These are phyloP conservation scores for Ceratobasidium sp. DNA, from an alignment of 1,284 basidiomycete species.

Conservation along the genomic window DNA sequence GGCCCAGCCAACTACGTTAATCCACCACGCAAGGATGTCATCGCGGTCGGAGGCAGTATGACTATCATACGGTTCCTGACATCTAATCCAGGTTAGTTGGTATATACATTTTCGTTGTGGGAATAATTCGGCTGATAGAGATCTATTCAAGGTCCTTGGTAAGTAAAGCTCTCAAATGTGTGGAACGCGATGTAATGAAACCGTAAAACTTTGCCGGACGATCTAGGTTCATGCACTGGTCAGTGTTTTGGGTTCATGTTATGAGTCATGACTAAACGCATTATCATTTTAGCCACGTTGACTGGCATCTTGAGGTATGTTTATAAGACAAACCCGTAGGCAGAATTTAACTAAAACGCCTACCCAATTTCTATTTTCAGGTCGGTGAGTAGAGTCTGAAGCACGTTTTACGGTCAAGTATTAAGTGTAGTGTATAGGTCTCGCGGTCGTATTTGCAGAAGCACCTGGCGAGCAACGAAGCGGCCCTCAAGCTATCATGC, in stretches of 20 bases:
- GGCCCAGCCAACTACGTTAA: conserved; percentile 59
- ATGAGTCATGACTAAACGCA: not conserved
- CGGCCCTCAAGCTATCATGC: conserved; percentile 22
- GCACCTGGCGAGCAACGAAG: conserved; percentile 53
- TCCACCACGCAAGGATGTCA: conserved; percentile 61
- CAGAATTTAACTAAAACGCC: not conserved
- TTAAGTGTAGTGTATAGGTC: conserved; percentile 52
- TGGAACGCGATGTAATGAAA: not conserved
- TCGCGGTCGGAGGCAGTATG: conserved; percentile 54
- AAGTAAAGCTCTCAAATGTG: not conserved
- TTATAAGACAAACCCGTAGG: not conserved
- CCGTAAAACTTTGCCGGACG: not conserved
- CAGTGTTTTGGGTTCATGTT: not conserved
- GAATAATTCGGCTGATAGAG: not conserved
- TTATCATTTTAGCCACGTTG: conserved; percentile 64
- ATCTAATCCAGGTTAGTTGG: conserved; percentile 60
- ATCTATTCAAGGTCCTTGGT: conserved; percentile 58
- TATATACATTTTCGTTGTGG: not conserved
- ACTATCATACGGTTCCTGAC: conserved; percentile 63
- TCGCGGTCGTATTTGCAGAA: conserved; percentile 62
- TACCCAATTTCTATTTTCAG: not conserved
- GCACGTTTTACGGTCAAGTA: not conserved
- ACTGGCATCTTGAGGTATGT: conserved; percentile 63
- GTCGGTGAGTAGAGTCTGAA: conserved; percentile 10
- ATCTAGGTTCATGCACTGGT: conserved; percentile 61